Evolutionary conservation across 2,329 filamentous ascomycete genomes (phyloP).

Genomic region (Penicillium sclerotigenum): DNA sequence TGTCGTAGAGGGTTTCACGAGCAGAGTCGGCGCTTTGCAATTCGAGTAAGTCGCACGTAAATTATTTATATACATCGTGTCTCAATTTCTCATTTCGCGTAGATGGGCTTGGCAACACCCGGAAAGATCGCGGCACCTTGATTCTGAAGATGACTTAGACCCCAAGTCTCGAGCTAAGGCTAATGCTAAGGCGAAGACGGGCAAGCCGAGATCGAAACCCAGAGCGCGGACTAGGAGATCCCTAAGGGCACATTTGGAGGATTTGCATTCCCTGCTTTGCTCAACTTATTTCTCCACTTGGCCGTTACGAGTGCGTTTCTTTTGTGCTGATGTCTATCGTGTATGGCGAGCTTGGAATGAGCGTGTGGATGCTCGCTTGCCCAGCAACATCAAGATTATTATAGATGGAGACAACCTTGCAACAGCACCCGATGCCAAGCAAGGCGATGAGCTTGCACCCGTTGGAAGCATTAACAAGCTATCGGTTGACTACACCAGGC

Average conservation of each 20-base stretch:
- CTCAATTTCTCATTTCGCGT: conserved; percentile 4
- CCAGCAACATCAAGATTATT: conserved; percentile 51
- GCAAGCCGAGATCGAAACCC: conserved; percentile 37
- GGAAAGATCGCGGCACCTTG: conserved; percentile 75
- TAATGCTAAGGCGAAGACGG: conserved; percentile 37
- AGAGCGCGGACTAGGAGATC: conserved; percentile 53
- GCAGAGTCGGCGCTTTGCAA: conserved; percentile 80
- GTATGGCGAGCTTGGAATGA: conserved; percentile 64
- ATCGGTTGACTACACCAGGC: conserved; percentile 52
- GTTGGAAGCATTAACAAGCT: conserved; percentile 46
- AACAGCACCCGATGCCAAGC: not conserved
- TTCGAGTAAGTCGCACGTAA: conserved; percentile 69
- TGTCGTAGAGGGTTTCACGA: conserved; percentile 84
- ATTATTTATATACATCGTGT: not conserved
- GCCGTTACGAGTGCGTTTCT: conserved; percentile 80
- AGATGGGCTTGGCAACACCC: conserved; percentile 93
- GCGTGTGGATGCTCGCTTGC: conserved; percentile 48
- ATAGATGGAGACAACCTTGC: conserved; percentile 47
- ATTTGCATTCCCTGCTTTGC: conserved; percentile 75
- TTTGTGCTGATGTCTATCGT: conserved; percentile 64
- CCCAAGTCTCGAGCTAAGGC: conserved; percentile 23
- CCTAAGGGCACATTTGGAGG: conserved; percentile 68
- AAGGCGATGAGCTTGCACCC: conserved; percentile 19
- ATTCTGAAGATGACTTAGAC: conserved; percentile 56
- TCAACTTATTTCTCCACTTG: conserved; percentile 77